Evolutionary conservation across 345 rosid genomes (phyloP).

Genomic region (Heritiera fomes): DNA sequence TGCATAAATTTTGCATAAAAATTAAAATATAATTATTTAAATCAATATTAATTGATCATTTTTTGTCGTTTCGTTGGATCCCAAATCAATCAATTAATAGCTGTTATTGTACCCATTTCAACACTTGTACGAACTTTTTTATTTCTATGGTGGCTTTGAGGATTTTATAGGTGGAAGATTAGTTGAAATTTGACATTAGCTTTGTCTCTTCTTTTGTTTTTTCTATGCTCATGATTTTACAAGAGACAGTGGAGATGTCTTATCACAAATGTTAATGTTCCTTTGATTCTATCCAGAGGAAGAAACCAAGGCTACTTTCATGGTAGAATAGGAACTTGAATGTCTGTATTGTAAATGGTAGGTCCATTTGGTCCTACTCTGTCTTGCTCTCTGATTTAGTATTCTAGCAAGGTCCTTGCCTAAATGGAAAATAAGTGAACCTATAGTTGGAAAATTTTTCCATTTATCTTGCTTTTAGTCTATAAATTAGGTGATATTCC

Average conservation of each 20-base stretch:
- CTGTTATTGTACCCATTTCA: not conserved
- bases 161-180: not conserved
- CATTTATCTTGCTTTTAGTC: not conserved
- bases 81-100: not conserved
- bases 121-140: not conserved
- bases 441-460: not conserved
- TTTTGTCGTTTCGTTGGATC: not conserved
- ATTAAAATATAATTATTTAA: no score
- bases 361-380: not conserved
- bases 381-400: not conserved
- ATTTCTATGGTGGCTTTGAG: not conserved
- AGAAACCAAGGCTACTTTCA: not conserved
- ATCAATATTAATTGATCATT: no score
- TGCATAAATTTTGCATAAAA: no score
- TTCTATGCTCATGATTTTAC: not conserved
- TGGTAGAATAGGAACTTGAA: not conserved
- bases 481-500: not conserved
- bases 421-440: constrained; percentile 4
- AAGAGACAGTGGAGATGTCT: constrained; percentile 7
- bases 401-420: not conserved
- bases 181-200: not conserved
- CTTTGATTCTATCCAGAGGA: not conserved
- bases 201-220: not conserved
- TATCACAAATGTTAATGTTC: constrained; percentile 4
- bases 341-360: not conserved